These are phyloP conservation scores for Tolypocladium nubicola DNA, from an alignment of 2,329 filamentous ascomycete species.

Conservation along the genomic window DNA sequence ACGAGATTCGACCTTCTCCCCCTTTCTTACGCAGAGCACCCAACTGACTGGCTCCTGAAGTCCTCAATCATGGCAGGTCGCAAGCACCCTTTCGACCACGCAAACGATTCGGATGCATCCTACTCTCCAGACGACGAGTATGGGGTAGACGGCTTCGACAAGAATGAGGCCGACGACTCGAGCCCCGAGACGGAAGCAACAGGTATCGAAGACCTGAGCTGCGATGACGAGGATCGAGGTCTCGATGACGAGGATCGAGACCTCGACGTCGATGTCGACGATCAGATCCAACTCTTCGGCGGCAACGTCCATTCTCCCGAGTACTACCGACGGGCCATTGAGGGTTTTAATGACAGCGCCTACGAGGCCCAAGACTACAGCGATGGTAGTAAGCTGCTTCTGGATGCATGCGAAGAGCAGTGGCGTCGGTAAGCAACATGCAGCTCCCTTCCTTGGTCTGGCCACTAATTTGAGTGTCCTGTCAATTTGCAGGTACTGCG, in stretches of 20 bases:
- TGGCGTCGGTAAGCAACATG: conserved; percentile 4
- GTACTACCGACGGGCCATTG: conserved; percentile 6
- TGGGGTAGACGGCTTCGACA: neutral
- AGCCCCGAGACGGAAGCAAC: no score
- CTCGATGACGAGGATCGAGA: no score
- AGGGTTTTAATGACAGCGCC: conserved; percentile 5
- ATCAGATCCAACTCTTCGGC: conserved; percentile 7
- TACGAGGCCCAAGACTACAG: conserved; percentile 6
- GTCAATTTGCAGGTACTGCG: conserved; percentile 11
- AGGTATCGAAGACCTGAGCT: neutral
- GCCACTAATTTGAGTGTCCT: neutral
- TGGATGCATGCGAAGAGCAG: conserved; percentile 5
- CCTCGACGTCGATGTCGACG: no score
- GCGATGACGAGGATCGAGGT: no score
- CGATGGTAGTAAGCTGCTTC: conserved; percentile 1
- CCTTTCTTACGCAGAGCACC: no score
- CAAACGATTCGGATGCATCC: neutral
- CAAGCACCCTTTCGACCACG: no score
- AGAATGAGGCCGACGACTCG: neutral
- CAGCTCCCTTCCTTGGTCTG: conserved; percentile 1
- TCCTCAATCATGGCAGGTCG: no score
- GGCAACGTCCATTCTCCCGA: conserved; percentile 8
- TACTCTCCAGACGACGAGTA: neutral
- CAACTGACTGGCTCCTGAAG: no score
- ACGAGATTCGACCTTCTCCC: no score